Conservation (phyloP, 2,329 filamentous ascomycete species). For the Venturia carpophila region DNA sequence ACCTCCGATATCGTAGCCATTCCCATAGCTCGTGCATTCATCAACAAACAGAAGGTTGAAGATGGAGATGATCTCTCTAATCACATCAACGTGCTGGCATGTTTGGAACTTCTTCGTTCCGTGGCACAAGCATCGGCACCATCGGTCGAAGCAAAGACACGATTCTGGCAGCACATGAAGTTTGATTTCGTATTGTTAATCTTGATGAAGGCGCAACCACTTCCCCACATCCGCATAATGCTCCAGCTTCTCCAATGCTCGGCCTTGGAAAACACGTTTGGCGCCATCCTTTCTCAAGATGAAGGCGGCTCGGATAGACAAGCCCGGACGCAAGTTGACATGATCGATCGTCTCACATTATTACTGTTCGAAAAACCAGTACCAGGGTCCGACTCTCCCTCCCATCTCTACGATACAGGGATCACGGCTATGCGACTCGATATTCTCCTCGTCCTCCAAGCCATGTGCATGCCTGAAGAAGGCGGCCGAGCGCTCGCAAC, state of each 20-base stretch:
- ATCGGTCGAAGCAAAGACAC: constrained; percentile 33
- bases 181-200: constrained; percentile 60
- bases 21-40: constrained; percentile 30
- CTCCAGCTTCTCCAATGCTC: constrained; percentile 61
- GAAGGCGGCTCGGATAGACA: constrained; percentile 34
- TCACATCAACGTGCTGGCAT: constrained; percentile 55
- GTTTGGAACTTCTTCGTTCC: constrained; percentile 59
- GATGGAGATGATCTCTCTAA: constrained; percentile 42
- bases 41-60: constrained; percentile 18
- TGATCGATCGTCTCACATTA: constrained; percentile 57
- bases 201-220: constrained; percentile 58
- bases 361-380: constrained; percentile 48
- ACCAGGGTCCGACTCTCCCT: constrained; percentile 24
- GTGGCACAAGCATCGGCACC: constrained; percentile 52
- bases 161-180: constrained; percentile 62
- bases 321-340: constrained; percentile 31
- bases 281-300: constrained; percentile 49
- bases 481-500: constrained; percentile 58
- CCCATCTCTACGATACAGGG: constrained; percentile 23
- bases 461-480: constrained; percentile 52
- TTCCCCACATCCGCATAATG: constrained; percentile 55
- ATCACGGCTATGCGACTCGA: constrained; percentile 41
- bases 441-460: constrained; percentile 41
- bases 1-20: constrained; percentile 49
- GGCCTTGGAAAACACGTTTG: constrained; percentile 55